A percentile compares a stretch with the other conserved stretches of the same genome.
Conservation (phyloP, 495 filamentous ascomycete species). For the Penicillium waksmanii region DNA sequence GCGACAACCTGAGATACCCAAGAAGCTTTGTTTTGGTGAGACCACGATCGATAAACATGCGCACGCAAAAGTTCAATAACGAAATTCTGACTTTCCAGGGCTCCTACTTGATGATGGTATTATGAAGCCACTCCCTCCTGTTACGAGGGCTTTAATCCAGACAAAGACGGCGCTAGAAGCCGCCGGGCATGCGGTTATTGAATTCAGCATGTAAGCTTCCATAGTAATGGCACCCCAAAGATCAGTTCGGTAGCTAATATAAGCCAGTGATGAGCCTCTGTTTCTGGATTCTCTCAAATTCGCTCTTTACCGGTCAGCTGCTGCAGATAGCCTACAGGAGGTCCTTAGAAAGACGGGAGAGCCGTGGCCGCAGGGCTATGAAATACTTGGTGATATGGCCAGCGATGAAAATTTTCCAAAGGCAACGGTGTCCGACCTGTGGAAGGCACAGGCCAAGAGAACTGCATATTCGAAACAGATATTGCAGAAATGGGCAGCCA, state of each 20-base stretch:
- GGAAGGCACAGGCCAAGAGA: slow-evolving; percentile 11
- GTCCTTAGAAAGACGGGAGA: neutral
- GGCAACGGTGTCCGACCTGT: slow-evolving; percentile 1
- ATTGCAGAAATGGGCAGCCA: slow-evolving; percentile 2
- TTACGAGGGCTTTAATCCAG: neutral
- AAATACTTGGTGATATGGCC: neutral
- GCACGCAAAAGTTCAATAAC: neutral
- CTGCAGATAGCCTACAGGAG: neutral
- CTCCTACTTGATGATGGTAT: slow-evolving; percentile 1
- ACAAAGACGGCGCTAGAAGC: neutral
- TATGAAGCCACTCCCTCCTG: slow-evolving; percentile 5
- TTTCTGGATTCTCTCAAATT: slow-evolving; percentile 7
- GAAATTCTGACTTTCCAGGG: neutral
- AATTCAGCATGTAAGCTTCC: neutral
- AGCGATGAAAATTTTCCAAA: neutral
- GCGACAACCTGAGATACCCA: neutral
- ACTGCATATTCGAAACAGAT: slow-evolving; percentile 5
- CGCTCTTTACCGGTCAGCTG: slow-evolving; percentile 1
- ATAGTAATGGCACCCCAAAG: neutral
- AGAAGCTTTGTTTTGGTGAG: slow-evolving; percentile 8
- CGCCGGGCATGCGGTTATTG: neutral
- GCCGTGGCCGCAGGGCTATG: slow-evolving; percentile 3
- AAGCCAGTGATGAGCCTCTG: neutral
- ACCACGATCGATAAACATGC: no score
- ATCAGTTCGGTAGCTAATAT: neutral